Evolutionary conservation across 1,284 basidiomycete species (phyloP).

Genomic region (Flammula alnicola): DNA sequence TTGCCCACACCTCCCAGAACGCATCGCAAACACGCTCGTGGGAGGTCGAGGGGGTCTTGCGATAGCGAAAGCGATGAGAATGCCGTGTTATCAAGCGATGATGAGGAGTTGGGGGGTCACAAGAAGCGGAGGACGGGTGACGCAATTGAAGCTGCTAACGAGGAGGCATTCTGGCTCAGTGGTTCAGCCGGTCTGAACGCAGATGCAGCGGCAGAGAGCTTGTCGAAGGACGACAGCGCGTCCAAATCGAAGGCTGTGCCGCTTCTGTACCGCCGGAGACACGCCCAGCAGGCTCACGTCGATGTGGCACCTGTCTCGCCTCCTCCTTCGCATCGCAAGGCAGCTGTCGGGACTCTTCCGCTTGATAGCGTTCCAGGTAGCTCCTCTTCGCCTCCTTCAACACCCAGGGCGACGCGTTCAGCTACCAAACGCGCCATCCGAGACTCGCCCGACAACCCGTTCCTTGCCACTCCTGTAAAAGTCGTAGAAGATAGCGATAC

Average conservation of each 20-base stretch:
- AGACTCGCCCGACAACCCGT: constrained; percentile 49
- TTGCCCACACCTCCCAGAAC: constrained; percentile 44
- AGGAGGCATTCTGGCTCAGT: constrained; percentile 49
- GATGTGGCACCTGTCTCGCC: constrained; percentile 43
- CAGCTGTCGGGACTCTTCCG: constrained; percentile 9
- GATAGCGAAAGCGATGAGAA: constrained; percentile 36
- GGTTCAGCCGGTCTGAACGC: constrained; percentile 9
- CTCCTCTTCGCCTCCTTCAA: constrained; percentile 29
- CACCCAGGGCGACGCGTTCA: constrained; percentile 35
- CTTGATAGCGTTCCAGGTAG: neutral
- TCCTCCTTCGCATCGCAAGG: constrained; percentile 45
- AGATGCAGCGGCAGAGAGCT: constrained; percentile 11
- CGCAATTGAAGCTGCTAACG: constrained; percentile 35
- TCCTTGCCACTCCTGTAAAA: constrained; percentile 39
- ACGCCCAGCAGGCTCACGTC: constrained; percentile 12
- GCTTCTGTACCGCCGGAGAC: constrained; percentile 36
- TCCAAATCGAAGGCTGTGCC: constrained; percentile 28
- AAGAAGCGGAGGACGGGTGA: constrained; percentile 37
- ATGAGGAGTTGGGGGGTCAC: constrained; percentile 14
- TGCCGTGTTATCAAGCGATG: constrained; percentile 25
- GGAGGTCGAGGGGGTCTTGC: constrained; percentile 32
- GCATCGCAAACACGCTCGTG: constrained; percentile 36
- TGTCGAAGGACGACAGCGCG: constrained; percentile 10
- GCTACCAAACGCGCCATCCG: constrained; percentile 26
- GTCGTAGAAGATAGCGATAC: constrained; percentile 21